Conservation (phyloP, 768 basidiomycete species). For the Tylopilus sp. region DNA sequence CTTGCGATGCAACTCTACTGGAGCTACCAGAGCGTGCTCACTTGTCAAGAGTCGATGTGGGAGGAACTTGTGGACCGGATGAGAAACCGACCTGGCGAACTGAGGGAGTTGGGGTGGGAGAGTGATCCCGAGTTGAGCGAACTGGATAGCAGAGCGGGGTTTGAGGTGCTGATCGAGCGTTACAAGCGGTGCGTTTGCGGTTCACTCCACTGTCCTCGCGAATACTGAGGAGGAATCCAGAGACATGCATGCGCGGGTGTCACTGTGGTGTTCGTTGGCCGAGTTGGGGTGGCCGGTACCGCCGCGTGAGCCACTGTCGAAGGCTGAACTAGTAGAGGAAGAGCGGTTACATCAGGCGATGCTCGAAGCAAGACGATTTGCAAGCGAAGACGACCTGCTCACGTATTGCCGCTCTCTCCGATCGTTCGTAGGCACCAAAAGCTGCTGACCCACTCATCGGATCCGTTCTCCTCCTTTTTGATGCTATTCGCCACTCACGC, state of each 20-base stretch:
- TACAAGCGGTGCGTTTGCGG: constrained; percentile 46
- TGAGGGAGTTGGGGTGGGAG: constrained; percentile 66
- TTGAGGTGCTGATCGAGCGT: constrained; percentile 56
- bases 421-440: constrained; percentile 59
- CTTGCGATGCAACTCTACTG: constrained; percentile 70
- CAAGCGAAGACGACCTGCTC: constrained; percentile 50
- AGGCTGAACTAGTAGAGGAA: constrained; percentile 68
- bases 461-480: background rate
- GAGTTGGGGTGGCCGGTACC: constrained; percentile 60
- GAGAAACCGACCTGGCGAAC: constrained; percentile 51
- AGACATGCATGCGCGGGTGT: constrained; percentile 63
- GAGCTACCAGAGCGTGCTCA: constrained; percentile 58
- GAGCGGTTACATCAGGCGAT: constrained; percentile 59
- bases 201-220: background rate
- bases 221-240: constrained; percentile 31
- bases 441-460: constrained; percentile 9
- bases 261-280: constrained; percentile 61
- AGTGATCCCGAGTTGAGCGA: constrained; percentile 61
- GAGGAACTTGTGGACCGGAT: constrained; percentile 64
- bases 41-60: constrained; percentile 76
- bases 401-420: constrained; percentile 57
- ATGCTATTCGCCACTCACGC: background rate
- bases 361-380: constrained; percentile 52
- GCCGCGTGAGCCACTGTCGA: constrained; percentile 57
- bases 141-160: constrained; percentile 52